Evolutionary conservation across 306 rosid species (phyloP).

Genomic region (Echinosophora koreensis): DNA sequence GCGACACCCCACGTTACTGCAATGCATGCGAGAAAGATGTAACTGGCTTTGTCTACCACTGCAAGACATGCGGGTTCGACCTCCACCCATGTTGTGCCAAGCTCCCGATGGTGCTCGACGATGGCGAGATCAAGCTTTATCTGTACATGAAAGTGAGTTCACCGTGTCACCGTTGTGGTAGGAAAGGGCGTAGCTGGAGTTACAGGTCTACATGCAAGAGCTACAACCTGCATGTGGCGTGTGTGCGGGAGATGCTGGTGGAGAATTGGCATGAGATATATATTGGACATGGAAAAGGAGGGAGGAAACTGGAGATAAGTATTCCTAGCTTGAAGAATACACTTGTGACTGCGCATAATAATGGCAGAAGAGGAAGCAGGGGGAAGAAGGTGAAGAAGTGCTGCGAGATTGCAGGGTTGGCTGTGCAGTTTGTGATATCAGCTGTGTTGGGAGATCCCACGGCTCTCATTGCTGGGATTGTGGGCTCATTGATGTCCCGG

Average conservation of each 20-base stretch:
- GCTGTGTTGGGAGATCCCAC: constrained; percentile 96
- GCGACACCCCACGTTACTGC: constrained; percentile 74
- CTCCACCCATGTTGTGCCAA: constrained; percentile 97
- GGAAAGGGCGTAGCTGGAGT: constrained; percentile 93
- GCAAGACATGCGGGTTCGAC: constrained; percentile 78
- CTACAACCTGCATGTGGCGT: constrained; percentile 87
- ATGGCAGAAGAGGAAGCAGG: constrained; percentile 49
- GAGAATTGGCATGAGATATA: constrained; percentile 81
- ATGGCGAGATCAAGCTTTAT: constrained; percentile 71
- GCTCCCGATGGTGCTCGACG: constrained; percentile 81
- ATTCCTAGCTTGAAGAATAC: constrained; percentile 66
- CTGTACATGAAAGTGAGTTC: constrained; percentile 75
- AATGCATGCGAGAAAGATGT: constrained; percentile 91
- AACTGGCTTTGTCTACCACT: constrained; percentile 82
- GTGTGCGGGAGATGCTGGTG: constrained; percentile 87
- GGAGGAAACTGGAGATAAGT: constrained; percentile 48
- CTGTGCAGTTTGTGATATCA: constrained; percentile 81
- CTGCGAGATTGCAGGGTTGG: constrained; percentile 87
- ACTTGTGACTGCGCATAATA: constrained; percentile 61
- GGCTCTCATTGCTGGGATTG: constrained; percentile 79
- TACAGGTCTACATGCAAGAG: constrained; percentile 84
- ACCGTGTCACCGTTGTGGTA: constrained; percentile 77
- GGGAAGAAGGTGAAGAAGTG: constrained; percentile 78
- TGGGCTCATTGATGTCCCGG: constrained; percentile 68
- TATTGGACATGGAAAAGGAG: constrained; percentile 48